These are phyloP conservation scores for Aspergillus taichungensis DNA, from an alignment of 495 filamentous ascomycete species.

Conservation along the genomic window DNA sequence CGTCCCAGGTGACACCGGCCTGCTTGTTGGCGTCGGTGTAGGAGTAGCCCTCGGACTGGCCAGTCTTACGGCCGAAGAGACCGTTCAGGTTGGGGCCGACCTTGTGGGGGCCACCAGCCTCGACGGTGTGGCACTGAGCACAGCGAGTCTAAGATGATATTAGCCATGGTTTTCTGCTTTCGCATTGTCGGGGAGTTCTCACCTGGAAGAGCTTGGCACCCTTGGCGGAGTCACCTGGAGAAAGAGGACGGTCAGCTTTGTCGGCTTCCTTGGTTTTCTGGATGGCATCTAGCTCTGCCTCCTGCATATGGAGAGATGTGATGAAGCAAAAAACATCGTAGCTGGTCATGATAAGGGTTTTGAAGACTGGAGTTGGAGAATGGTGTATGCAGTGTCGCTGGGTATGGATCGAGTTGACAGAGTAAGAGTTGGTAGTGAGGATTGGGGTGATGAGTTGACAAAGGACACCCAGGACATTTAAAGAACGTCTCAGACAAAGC, in stretches of 20 bases:
- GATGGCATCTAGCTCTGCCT: conserved; percentile 18
- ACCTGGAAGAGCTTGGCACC: conserved; percentile 98
- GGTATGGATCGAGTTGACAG: no score
- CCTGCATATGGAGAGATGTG: conserved; percentile 19
- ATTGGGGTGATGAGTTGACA: no score
- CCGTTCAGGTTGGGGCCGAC: conserved; percentile 95
- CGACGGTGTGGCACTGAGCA: conserved; percentile 95
- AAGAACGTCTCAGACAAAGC: no score
- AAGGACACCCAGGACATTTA: no score
- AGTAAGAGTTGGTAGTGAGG: no score
- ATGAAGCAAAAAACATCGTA: conserved; percentile 21
- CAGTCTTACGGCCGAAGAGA: conserved; percentile 94
- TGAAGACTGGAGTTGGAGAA: background rate
- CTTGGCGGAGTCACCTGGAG: conserved; percentile 84
- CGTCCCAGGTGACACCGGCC: conserved; percentile 83
- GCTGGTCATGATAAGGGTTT: conserved; percentile 19
- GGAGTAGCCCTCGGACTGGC: conserved; percentile 80
- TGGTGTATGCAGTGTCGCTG: no score
- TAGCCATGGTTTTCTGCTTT: conserved; percentile 5
- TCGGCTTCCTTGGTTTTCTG: conserved; percentile 7
- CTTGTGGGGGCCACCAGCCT: conserved; percentile 85
- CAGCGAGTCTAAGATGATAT: conserved; percentile 64
- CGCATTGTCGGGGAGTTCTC: background rate
- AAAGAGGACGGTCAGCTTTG: conserved; percentile 19
- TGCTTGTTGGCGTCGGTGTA: conserved; percentile 99